Conservation (phyloP, 2,329 filamentous ascomycete species). For the Aspergillus thermomutatus region DNA sequence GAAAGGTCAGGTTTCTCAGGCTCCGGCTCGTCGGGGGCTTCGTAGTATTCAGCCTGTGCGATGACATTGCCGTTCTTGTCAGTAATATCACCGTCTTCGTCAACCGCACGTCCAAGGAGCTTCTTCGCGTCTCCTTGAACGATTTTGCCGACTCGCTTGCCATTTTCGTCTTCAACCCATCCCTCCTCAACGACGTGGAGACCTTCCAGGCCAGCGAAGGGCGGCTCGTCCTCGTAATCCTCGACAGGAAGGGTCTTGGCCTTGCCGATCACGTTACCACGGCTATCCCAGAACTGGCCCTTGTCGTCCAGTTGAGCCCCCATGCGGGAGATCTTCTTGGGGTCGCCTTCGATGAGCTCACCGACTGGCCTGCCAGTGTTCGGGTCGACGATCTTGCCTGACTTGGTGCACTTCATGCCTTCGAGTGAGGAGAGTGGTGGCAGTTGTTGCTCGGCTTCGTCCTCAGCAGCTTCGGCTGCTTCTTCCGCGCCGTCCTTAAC, state of each 20-base stretch:
- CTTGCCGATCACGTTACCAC: constrained; percentile 61
- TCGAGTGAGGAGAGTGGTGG: constrained; percentile 37
- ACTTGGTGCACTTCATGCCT: constrained; percentile 43
- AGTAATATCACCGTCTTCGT: constrained; percentile 61
- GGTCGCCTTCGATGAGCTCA: constrained; percentile 59
- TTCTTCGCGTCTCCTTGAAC: constrained; percentile 59
- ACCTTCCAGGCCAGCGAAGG: constrained; percentile 45
- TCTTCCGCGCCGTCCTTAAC: constrained; percentile 48
- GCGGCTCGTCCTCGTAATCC: constrained; percentile 38
- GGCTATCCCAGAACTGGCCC: constrained; percentile 63
- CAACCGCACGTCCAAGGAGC: constrained; percentile 56
- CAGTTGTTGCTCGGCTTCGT: constrained; percentile 33
- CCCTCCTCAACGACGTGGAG: constrained; percentile 48
- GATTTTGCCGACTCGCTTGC: constrained; percentile 48
- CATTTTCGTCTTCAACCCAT: constrained; percentile 48
- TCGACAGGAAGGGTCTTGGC: constrained; percentile 46
- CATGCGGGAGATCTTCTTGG: constrained; percentile 55
- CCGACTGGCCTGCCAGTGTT: constrained; percentile 50
- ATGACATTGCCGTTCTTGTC: constrained; percentile 62
- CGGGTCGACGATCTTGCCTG: constrained; percentile 41
- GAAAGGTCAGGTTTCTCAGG: constrained; percentile 49
- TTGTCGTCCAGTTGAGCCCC: constrained; percentile 50
- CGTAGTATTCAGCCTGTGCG: constrained; percentile 52
- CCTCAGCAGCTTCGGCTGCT: constrained; percentile 15
- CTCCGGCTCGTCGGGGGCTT: constrained; percentile 49